Conservation (phyloP, 179 eudicot species). For the Silene coronaria region DNA sequence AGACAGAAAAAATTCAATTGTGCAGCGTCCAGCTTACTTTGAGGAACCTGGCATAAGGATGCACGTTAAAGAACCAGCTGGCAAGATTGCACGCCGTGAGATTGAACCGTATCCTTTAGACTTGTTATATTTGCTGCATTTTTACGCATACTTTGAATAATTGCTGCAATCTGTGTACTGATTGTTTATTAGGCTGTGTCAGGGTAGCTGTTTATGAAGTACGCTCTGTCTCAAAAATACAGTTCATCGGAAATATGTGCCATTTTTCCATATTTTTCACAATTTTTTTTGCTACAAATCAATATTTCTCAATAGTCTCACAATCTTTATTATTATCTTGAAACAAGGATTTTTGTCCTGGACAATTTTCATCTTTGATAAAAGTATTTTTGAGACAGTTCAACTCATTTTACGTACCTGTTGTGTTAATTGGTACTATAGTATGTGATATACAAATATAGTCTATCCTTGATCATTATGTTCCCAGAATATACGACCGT, state of each 20-base stretch:
- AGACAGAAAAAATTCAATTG: conserved; percentile 67
- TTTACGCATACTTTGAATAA: neutral
- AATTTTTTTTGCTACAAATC: too few relatives aligned
- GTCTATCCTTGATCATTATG: conserved; percentile 48
- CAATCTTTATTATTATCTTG: too few relatives aligned
- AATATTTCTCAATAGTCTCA: too few relatives aligned
- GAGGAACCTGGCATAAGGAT: conserved; percentile 68
- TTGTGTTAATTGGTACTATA: neutral
- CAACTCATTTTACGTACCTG: neutral
- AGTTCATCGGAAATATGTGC: too few relatives aligned
- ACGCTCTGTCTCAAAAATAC: too few relatives aligned
- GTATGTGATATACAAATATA: neutral
- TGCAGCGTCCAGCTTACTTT: conserved; percentile 62
- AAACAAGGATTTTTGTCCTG: too few relatives aligned
- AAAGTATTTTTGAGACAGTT: neutral
- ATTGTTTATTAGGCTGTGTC: too few relatives aligned
- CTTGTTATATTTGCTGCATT: neutral
- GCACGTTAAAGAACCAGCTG: conserved; percentile 67
- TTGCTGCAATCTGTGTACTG: neutral
- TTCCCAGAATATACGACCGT: conserved; percentile 67
- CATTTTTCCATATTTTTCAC: too few relatives aligned
- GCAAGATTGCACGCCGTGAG: conserved; percentile 86
- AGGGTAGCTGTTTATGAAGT: too few relatives aligned
- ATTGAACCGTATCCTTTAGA: conserved; percentile 83
- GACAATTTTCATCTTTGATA: neutral